phyloP scores from a whole-genome alignment of 768 basidiomycete genomes.

The Mycena maculata region DNA sequence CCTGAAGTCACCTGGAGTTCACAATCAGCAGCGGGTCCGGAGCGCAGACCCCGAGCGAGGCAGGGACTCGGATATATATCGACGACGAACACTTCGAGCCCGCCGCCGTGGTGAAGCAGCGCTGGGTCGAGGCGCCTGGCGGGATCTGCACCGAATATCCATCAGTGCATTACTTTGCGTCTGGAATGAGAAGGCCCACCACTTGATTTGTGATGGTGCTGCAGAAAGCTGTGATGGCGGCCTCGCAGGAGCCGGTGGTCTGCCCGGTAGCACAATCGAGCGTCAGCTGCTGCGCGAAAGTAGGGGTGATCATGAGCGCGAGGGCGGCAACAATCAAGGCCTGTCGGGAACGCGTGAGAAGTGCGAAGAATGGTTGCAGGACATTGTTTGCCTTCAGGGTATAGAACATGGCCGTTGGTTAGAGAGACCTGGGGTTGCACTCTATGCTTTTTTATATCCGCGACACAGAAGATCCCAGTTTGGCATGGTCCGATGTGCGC shows the following conservation, averaged over 20 bases:
- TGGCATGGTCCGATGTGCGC: too few relatives aligned
- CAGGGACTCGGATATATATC: background rate
- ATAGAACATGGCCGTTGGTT: too few relatives aligned
- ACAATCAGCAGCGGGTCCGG: background rate
- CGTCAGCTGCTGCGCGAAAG: background rate
- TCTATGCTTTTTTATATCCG: too few relatives aligned
- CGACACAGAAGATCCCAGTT: too few relatives aligned
- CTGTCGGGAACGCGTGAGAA: background rate
- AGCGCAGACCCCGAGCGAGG: too few relatives aligned
- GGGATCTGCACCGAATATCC: background rate
- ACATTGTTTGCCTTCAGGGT: too few relatives aligned
- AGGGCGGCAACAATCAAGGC: background rate
- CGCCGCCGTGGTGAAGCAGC: background rate
- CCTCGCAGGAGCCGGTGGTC: background rate
- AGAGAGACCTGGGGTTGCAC: too few relatives aligned
- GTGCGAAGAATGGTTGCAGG: too few relatives aligned
- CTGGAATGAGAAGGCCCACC: background rate
- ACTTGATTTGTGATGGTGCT: background rate
- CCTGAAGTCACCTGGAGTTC: background rate
- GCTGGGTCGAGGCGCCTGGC: background rate
- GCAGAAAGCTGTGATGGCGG: constrained; percentile 6
- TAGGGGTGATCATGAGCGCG: background rate
- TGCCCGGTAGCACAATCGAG: background rate
- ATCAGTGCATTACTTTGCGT: background rate
- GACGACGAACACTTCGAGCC: background rate